Evolutionary conservation across 1,284 basidiomycete species (phyloP), one percentile per base, ranked within the genome.

Genomic region (Apiotrichum laibachii): DNA sequence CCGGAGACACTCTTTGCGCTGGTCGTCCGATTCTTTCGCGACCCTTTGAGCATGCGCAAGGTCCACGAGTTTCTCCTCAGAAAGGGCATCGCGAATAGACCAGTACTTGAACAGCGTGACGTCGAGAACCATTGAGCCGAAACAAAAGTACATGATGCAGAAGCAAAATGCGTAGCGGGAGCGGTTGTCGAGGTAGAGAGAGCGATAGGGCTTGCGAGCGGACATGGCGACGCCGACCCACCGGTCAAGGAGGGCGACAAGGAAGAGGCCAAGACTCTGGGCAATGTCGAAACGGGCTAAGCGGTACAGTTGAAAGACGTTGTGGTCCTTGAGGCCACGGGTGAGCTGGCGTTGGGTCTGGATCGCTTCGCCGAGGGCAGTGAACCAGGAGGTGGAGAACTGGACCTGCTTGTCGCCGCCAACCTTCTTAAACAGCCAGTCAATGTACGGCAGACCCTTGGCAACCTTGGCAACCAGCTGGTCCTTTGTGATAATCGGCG

Each of bases 181-280:
- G 9, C 57, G 51, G 18, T 18, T 18, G 47, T 58, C 57, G n/a
- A 35, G 18, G 52, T 58, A 58, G 46, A 58, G 44, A 21, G 39
- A 48, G 10, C 44, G 59, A 35, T 56, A 56, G 2, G 55, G 53
- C 52, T 53, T 37, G 37, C 54, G 50, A 8, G 45, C 50, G 39
- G 40, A 22, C 55, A 60, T 60, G 55, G 50, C 48, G 37, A 60
- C 46, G 46, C 53, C 45, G 50, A 60, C 39, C 59, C 59, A 60
- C 26, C 55, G 55, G 51, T 60, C 59, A n/a, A 60, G 51, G n/a
- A 60, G 55, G 10, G 59, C 59, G 33, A 60, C 55, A 13, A 60
- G 47, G 52, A 60, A 60, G 9, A 56, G 55, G 10, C 55, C 55
- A 18, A 60, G 48, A 42, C 50, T 58, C 52, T 58, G 57, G 19